Evolutionary conservation across 2,329 filamentous ascomycete genomes (phyloP), one percentile per base, ranked within the genome.

Genomic region (Botryotinia calthae): DNA sequence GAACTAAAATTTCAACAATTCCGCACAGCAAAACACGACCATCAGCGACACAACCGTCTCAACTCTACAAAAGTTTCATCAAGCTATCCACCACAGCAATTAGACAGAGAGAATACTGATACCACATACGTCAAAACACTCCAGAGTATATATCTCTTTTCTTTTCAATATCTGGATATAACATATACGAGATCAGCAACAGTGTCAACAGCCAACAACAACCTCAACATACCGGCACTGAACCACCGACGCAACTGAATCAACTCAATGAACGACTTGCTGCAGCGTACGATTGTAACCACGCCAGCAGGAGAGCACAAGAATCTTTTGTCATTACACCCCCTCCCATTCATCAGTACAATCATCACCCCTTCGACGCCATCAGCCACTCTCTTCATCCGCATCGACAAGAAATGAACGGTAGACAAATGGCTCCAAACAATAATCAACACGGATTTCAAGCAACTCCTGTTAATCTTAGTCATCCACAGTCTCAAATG

Each of bases 291-390:
- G 25, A 5, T 1, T 0, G 14, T 25, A n/a, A 1, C 4, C 46
- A 6, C 3, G 4, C 4, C 25, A 14, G 22, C 25, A 12, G 5
- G 4, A n/a, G 48, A 6, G 4, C 10, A 51, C 22, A n/a, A n/a
- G 0, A 25, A 14, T 2, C 1, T 0, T 16, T 12, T n/a, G 1
- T 2, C 10, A 12, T 12, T 25, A 0, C 48, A 51, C 14, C 25
- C 4, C 22, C 1, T 5, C 12, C 44, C 44, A 46, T 8, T 20
- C 20, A 46, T 22, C 44, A 22, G 44, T 22, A 20, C 18, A 22
- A 48, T 48, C 18, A 22, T 48, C 7, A 22, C 20, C 20, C 46
- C 9, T 48, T 18, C 20, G 22, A 48, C 7, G 8, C 2, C 46
- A 48, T 48, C 10, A 25, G 10, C 8, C 8, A 20, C 9, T 10